Evolutionary conservation across 2,329 filamentous ascomycete genomes (phyloP), one percentile per base, ranked within the genome.

Genomic region (Penicillium sp.): DNA sequence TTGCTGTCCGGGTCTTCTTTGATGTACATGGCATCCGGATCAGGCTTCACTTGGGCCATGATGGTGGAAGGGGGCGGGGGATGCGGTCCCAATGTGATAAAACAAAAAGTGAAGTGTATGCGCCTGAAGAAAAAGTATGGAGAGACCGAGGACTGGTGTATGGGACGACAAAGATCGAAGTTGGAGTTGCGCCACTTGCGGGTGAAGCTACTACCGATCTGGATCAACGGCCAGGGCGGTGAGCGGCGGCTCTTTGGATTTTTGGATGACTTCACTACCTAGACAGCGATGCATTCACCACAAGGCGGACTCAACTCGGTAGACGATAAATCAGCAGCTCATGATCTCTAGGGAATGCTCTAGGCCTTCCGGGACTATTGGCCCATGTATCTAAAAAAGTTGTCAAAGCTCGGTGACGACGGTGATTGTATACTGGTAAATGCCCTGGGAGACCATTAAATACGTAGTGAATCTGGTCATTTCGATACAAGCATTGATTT

Each of bases 1-100:
- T 71, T 70, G 50, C 54, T 66, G 40, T 75, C 72, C 3, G 72
- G 71, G 29, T 73, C 71, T 6, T 64, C 50, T 50, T 73, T 73
- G 60, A 73, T 70, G 54, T 67, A 69, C 48, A 67, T 57, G 50
- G 63, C 59, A 57, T 69, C 70, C 28, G 70, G 66, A 49, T 75
- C 72, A 55, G 62, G 66, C 54, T 75, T 74, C 61, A 75, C 55
- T 44, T 66, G 66, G 44, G 67, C 58, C 57, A 66, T 63, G 60
- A 57, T 67, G 55, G 46, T 25, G 8, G 18, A 37, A 0, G n/a
- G 27, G 24, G 13, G 6, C 33, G 10, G 24, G 24, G 7, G 7
- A 28, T 18, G 15, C 15, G 23, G 20, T 32, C 28, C 27, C n/a
- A 10, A 12, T 29, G 6, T 3, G 9, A 24, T 18, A 31, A 23